Base-by-base conservation (phyloP, 1,139 yeast genomes). In the Geotrichum bryndzae region DNA sequence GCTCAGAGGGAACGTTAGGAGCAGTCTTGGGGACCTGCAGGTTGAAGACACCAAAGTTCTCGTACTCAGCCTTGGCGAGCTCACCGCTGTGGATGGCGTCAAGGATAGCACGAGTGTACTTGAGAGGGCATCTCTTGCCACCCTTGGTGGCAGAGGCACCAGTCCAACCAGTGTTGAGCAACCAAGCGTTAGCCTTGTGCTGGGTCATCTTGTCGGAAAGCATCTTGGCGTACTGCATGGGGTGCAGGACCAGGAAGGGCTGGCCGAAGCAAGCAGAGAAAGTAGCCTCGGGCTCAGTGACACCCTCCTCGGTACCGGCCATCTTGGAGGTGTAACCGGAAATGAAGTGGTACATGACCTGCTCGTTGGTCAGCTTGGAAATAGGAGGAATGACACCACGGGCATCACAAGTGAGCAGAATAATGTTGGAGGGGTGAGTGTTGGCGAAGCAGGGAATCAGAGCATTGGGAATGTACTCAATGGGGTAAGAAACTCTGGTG, bases 241-340 rank as follows among this genome's bases (percentile, higher is more conserved):
- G 99, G 79, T 94, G 99, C 77, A 94, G 82, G 56, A 94, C 98
- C 79, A 94, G 83, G 88, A 94, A 94, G 68, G 99, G 99, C 82
- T 94, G 98, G 73, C 99, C 99, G 78, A 92, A 94, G 82, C 99
- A 94, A 63, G 99, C 97, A 68, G 97, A 90, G 84, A 94, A 94
- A 35, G 97, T 90, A 63, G 98, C 96, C 78, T 90, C 92, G 65
- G 99, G 98, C 80, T 94, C 98, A 68, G 98, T 92, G 69, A 94
- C 90, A 79, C 99, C 99, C 77, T 90, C 96, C 80, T 94, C 99
- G 63, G 99, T 94, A 78, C 99, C 99, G 67, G 99, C 97, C 96
- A 94, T 94, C 85, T 94, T 94, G 65, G 98, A 92, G 67, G 99
- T 94, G 84, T 94, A 94, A 75, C 99, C 99, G 67, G 96, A 88